Conservation (phyloP, 441 rosid species). For the Raphanus hybrid region DNA sequence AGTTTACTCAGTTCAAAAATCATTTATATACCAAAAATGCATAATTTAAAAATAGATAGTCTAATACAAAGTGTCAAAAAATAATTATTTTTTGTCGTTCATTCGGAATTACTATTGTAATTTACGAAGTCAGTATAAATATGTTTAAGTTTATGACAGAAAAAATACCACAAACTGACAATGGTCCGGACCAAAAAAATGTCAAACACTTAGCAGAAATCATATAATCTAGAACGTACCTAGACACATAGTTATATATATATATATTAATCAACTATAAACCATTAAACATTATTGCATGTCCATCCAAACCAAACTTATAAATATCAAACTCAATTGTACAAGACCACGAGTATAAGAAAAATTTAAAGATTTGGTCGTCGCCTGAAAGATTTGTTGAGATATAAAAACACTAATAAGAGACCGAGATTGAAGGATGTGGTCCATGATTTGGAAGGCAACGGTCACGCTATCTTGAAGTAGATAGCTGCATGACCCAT, state of each 20-base stretch:
- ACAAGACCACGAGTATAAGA: neutral
- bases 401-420: neutral
- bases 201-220: neutral
- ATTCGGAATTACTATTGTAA: no score
- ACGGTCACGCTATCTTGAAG: slow-evolving; percentile 14
- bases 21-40: no score
- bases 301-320: slow-evolving; percentile 11
- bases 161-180: neutral
- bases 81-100: no score
- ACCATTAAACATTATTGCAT: neutral
- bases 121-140: no score
- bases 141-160: no score
- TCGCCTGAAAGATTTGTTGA: slow-evolving; percentile 16
- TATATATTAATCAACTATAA: neutral
- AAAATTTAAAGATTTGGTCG: slow-evolving; percentile 16
- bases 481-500: slow-evolving; percentile 29
- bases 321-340: neutral
- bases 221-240: neutral
- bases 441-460: slow-evolving; percentile 22
- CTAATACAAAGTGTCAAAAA: no score
- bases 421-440: slow-evolving; percentile 21
- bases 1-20: no score
- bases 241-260: no score
- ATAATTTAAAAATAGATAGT: no score
- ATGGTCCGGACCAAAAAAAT: neutral